Base-by-base conservation (phyloP, 805 yeast species). In the Myxozyma neotropica region DNA sequence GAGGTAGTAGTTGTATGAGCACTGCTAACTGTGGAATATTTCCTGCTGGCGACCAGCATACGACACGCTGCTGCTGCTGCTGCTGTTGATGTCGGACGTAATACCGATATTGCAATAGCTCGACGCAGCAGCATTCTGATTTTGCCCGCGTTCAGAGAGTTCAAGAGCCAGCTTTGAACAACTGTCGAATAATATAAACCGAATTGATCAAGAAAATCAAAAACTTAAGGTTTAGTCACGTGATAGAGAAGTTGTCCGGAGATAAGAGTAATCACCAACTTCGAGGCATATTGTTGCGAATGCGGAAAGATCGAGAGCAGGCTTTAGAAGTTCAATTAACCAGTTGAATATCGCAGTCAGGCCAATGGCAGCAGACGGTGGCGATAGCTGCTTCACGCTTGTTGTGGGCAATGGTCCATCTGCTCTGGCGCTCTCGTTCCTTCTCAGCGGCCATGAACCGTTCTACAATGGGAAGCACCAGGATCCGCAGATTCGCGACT, bases 361-460 rank as follows among this genome's bases (percentile, higher is more conserved):
- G 33, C 6, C 10, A 29, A 29, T 29, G 21, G 21, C 17, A 19
- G 21, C 21, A 38, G 53, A 48, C 43, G 53, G 43, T 27, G 53
- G 53, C 21, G 53, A 36, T 13, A 15, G 17, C 46, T 50, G 54
- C 21, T 33, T 29, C 17, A 40, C 24, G 12, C 50, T 51, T 26
- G 36, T 68, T 15, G 55, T 67, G 33, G 75, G 75, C 38, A 56
- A 59, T 42, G 75, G 75, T 10, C 75, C 75, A 12, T 62, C 74
- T 15, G 75, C 71, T 4, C 59, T 72, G 38, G 38, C 68, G 38
- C 61, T 72, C 42, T 71, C 74, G 24, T 72, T 61, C 54, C 68
- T 72, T 26, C 63, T 72, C 36, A 58, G 66, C 40, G 75, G 75
- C 13, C 64, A 72, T 54, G 58, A 64, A 5, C 75, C 75, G 3